Percentiles rank a stretch among this genome's conserved stretches.
These are phyloP conservation scores for Backusella tarrabulga DNA, from an alignment of 192 early-diverging fungal species.

Conservation along the genomic window DNA sequence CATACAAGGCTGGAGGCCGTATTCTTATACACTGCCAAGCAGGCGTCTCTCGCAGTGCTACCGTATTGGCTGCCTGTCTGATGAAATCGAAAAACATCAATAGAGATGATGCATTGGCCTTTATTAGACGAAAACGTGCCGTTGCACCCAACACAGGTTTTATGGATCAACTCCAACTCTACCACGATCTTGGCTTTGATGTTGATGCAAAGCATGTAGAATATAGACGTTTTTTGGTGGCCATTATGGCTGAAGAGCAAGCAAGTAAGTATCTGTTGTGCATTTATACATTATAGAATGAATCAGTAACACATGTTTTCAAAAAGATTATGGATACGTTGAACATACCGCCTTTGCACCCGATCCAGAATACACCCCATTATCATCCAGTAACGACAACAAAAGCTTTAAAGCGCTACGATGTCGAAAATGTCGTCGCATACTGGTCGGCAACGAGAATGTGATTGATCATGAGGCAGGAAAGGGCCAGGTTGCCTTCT, in stretches of 20 bases:
- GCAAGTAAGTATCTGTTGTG: constrained; percentile 23
- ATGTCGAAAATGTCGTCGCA: constrained; percentile 65
- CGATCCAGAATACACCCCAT: constrained; percentile 43
- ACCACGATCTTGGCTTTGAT: constrained; percentile 55
- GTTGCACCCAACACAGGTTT: constrained; percentile 65
- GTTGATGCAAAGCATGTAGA: constrained; percentile 50
- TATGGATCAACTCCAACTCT: constrained; percentile 59
- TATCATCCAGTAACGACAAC: background rate
- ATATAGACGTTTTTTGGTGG: constrained; percentile 67
- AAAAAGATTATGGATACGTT: constrained; percentile 48
- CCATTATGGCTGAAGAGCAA: constrained; percentile 58
- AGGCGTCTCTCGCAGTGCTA: constrained; percentile 69
- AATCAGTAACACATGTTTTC: too few relatives aligned
- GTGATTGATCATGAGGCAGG: constrained; percentile 70
- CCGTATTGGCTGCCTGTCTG: constrained; percentile 63
- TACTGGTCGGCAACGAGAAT: constrained; percentile 58
- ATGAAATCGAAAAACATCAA: constrained; percentile 56
- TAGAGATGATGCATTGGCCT: constrained; percentile 45
- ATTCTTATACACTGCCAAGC: constrained; percentile 72
- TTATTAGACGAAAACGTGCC: constrained; percentile 16
- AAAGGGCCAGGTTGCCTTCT: constrained; percentile 68
- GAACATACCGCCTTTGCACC: constrained; percentile 50
- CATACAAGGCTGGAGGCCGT: constrained; percentile 42
- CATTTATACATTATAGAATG: too few relatives aligned
- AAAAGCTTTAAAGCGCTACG: constrained; percentile 29